A percentile compares a stretch with the other conserved stretches of the same genome.
Conservation (phyloP, 225 moss, liverwort and hornwort species). For the Sphagnum tenellum region DNA sequence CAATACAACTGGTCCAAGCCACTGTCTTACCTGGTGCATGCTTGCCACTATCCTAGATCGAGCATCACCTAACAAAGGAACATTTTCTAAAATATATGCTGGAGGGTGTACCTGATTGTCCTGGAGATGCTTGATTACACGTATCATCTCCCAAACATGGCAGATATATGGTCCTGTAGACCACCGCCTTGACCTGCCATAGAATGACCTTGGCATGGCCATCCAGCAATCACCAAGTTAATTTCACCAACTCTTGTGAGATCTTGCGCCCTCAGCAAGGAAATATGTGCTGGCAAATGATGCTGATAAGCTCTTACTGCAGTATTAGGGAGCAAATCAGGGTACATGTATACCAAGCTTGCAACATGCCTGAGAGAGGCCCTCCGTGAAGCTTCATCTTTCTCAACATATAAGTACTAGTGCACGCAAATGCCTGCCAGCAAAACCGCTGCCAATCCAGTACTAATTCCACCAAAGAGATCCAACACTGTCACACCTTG, state of each 20-base stretch:
- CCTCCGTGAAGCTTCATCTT: neutral
- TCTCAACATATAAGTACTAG: constrained; percentile 3
- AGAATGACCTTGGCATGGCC: constrained; percentile 3
- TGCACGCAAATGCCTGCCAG: neutral
- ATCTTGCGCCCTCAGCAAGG: constrained; percentile 1
- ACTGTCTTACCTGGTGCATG: neutral
- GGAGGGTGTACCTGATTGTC: neutral
- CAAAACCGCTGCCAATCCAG: neutral
- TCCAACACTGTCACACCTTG: neutral
- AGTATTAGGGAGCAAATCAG: neutral
- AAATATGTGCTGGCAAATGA: neutral
- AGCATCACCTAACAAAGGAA: constrained; percentile 2
- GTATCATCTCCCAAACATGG: constrained; percentile 3
- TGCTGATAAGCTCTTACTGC: neutral
- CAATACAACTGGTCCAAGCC: neutral
- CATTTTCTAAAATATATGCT: constrained; percentile 6
- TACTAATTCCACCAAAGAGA: neutral
- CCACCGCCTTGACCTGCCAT: neutral
- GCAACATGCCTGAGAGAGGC: neutral
- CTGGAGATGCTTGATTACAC: neutral
- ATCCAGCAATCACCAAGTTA: constrained; percentile 7
- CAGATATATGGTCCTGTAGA: neutral
- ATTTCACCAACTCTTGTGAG: neutral
- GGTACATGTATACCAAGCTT: neutral
- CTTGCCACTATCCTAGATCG: neutral